These are phyloP conservation scores for Botrytis tulipae DNA, from an alignment of 2,329 filamentous ascomycete species.

Conservation along the genomic window DNA sequence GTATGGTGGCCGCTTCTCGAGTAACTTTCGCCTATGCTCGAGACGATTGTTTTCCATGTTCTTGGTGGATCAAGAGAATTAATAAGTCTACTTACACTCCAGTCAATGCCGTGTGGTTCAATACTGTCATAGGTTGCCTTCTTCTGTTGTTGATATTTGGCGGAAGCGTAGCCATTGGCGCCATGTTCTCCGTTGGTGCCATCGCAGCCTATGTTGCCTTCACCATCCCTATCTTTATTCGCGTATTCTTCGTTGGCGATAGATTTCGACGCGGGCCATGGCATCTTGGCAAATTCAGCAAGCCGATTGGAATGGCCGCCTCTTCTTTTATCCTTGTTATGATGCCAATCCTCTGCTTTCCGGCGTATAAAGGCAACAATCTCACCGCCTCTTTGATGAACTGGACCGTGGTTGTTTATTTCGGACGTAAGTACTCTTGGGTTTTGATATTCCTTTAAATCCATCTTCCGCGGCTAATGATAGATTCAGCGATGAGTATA, in stretches of 20 bases:
- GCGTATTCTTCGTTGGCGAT: conserved; percentile 58
- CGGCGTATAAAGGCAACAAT: conserved; percentile 52
- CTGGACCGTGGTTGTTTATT: conserved; percentile 62
- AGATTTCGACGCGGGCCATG: conserved; percentile 63
- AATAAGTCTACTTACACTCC: conserved; percentile 59
- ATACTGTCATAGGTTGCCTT: conserved; percentile 54
- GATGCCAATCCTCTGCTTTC: conserved; percentile 65
- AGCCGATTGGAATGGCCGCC: conserved; percentile 54
- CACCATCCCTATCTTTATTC: conserved; percentile 54
- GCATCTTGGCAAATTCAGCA: conserved; percentile 59
- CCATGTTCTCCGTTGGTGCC: conserved; percentile 65
- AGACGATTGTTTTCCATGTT: conserved; percentile 64
- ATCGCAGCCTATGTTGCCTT: conserved; percentile 62
- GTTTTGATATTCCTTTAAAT: neutral
- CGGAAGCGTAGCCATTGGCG: conserved; percentile 58
- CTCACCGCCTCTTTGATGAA: conserved; percentile 56
- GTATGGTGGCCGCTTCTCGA: conserved; percentile 62
- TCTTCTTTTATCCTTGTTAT: conserved; percentile 60
- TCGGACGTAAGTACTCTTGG: conserved; percentile 42
- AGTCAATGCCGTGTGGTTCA: conserved; percentile 67
- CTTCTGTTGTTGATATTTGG: conserved; percentile 63
- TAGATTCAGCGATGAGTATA: conserved; percentile 46
- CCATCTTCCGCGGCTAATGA: conserved; percentile 22
- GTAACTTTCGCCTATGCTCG: conserved; percentile 70
- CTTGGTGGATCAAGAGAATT: conserved; percentile 56